Evolutionary conservation across 2,329 filamentous ascomycete genomes (phyloP), one percentile per base, ranked within the genome.

Genomic region (Cytospora leucostoma): DNA sequence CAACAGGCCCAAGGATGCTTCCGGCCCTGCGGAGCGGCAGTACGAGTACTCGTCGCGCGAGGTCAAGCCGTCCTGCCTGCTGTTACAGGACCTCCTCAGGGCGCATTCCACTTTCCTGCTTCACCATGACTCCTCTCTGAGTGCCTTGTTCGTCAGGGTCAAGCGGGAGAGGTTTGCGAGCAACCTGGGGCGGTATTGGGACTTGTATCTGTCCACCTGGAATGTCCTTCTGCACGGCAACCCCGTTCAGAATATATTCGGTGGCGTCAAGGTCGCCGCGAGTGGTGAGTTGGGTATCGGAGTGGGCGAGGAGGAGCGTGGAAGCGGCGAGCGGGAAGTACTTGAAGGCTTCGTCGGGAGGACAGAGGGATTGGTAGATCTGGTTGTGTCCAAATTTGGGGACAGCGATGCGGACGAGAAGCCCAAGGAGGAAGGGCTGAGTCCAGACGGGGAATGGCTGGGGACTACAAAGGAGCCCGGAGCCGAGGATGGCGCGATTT

Each of bases 291-390:
- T 98, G 33, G 95, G 95, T 17, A 86, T 97, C 53, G 95, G 95
- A 0, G 95, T 98, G 1, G 95, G 95, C 19, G 95, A 98, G 74
- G 95, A 98, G 77, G 92, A 97, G 61, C 89, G 93, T 74, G 94
- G 94, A 5, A 97, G 94, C 73, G 93, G 93, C 37, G 94, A 98
- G 78, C 84, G 94, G 70, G 94, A 96, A 70, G 94, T 98, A 0
- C 80, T 99, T 1, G 94, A 98, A 74, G 92, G 92, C n/a, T 86
- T 97, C 66, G 87, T 92, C 1, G 83, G 82, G 11, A 83, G 91
- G 61, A 91, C 92, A 32, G 89, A 95, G 58, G 95, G 95, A 0
- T 81, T 99, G 47, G 84, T 96, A 7, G 95, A 99, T 75, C 75
- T 98, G 56, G 81, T 97, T 50, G 93, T 97, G 3, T 93, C 91